These are phyloP conservation scores for Thuidium tamariscinum DNA, from an alignment of 225 moss, liverwort and hornwort genomes.

Conservation along the genomic window DNA sequence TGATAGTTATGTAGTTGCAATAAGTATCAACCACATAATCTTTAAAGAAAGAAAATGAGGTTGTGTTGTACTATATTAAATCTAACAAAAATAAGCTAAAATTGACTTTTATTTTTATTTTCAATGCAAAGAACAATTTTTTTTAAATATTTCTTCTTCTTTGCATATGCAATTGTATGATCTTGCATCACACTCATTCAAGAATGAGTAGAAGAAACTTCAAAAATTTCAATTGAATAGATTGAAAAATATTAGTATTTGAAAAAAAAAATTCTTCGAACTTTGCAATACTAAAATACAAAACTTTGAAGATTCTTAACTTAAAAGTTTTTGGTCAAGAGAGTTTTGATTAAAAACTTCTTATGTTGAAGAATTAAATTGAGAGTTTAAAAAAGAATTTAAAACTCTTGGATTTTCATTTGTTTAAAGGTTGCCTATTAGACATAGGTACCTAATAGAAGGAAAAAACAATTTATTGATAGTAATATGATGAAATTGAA, in stretches of 20 bases:
- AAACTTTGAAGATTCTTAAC: too few relatives aligned
- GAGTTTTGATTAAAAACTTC: neutral
- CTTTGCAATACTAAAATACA: neutral
- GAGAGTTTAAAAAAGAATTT: neutral
- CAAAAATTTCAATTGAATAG: neutral
- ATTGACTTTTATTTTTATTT: too few relatives aligned
- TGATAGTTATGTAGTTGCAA: too few relatives aligned
- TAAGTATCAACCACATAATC: too few relatives aligned
- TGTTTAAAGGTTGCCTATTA: neutral
- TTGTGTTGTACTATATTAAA: too few relatives aligned
- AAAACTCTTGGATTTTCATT: neutral
- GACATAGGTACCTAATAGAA: neutral
- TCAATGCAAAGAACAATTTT: accelerated
- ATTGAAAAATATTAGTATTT: neutral
- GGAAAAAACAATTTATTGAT: neutral
- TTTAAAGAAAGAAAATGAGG: too few relatives aligned
- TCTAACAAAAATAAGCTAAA: too few relatives aligned
- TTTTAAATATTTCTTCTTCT: neutral
- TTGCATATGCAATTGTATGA: neutral
- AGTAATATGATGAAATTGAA: neutral
- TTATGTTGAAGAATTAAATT: neutral
- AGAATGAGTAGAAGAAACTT: neutral
- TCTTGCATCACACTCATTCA: neutral
- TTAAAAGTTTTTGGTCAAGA: neutral
- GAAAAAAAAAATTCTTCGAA: neutral